A percentile compares a stretch with the other conserved stretches of the same genome.
Conservation (phyloP, 345 rosid species). For the Brassica nigra region DNA sequence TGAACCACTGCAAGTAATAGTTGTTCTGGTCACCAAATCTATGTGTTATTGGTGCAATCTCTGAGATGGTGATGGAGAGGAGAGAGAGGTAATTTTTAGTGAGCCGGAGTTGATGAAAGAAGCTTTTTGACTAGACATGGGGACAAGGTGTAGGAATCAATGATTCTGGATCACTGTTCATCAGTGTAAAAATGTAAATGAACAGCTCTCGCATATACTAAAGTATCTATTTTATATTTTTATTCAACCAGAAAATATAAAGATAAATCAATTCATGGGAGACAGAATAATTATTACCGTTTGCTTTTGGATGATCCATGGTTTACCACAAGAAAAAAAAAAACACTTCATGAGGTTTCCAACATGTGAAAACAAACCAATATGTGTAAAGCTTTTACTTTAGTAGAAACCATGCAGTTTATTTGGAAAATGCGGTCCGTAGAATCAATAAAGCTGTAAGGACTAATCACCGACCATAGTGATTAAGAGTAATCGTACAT, state of each 20-base stretch:
- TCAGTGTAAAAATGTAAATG: conserved; percentile 20
- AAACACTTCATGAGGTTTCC: background rate
- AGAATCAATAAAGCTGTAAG: background rate
- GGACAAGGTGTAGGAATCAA: conserved; percentile 39
- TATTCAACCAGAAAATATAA: no score
- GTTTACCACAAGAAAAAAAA: background rate
- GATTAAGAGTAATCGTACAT: background rate
- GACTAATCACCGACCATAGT: conserved; percentile 13
- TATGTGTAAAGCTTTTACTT: background rate
- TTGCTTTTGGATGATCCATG: conserved; percentile 6
- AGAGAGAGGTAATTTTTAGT: conserved; percentile 22
- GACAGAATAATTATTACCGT: conserved; percentile 22
- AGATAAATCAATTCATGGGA: background rate
- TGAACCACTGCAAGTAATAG: conserved; percentile 61
- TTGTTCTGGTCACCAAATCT: conserved; percentile 73
- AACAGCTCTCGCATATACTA: background rate
- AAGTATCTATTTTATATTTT: background rate
- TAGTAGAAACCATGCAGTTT: background rate
- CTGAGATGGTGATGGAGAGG: conserved; percentile 34
- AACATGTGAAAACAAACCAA: background rate
- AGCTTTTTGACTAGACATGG: conserved; percentile 44
- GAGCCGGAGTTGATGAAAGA: conserved; percentile 35
- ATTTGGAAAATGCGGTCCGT: background rate
- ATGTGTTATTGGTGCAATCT: conserved; percentile 35
- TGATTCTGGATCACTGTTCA: conserved; percentile 26